Evolutionary conservation across 331 rosid species (phyloP).

Genomic region (Acacia concinna): DNA sequence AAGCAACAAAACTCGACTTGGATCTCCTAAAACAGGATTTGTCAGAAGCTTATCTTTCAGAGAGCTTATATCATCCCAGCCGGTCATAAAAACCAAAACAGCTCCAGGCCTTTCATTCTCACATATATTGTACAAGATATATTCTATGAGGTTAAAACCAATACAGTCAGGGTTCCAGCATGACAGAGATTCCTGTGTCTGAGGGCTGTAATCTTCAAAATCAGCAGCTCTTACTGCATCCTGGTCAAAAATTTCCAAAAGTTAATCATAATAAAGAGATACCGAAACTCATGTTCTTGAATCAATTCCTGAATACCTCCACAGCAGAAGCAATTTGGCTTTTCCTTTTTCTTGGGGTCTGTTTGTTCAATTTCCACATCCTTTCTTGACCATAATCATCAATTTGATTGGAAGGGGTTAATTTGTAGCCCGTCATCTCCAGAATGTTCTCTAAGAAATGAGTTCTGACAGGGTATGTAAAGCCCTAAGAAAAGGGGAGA

Average conservation of each 20-base stretch:
- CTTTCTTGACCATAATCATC: conserved; percentile 97
- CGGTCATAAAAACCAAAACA: conserved; percentile 94
- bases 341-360: conserved; percentile 93
- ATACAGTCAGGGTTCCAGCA: conserved; percentile 95
- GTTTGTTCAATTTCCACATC: conserved; percentile 90
- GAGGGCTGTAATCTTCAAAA: conserved; percentile 63
- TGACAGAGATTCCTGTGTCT: conserved; percentile 76
- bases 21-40: conserved; percentile 76
- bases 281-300: conserved; percentile 9
- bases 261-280: conserved; percentile 24
- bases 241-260: conserved; percentile 49
- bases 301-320: conserved; percentile 55
- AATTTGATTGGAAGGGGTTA: conserved; percentile 82
- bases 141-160: conserved; percentile 85
- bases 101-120: conserved; percentile 85
- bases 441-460: conserved; percentile 90
- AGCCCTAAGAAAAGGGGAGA: conserved; percentile 55
- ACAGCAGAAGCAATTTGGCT: conserved; percentile 88
- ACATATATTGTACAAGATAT: conserved; percentile 74
- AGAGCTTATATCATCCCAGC: conserved; percentile 95
- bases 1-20: conserved; percentile 69
- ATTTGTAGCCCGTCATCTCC: conserved; percentile 71
- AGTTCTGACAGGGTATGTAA: conserved; percentile 77
- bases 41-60: conserved; percentile 79
- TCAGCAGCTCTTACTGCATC: conserved; percentile 80